Evolutionary conservation across 495 filamentous ascomycete species (phyloP), one percentile per base, ranked within the genome.

Genomic region (Penicillium pancosmium): DNA sequence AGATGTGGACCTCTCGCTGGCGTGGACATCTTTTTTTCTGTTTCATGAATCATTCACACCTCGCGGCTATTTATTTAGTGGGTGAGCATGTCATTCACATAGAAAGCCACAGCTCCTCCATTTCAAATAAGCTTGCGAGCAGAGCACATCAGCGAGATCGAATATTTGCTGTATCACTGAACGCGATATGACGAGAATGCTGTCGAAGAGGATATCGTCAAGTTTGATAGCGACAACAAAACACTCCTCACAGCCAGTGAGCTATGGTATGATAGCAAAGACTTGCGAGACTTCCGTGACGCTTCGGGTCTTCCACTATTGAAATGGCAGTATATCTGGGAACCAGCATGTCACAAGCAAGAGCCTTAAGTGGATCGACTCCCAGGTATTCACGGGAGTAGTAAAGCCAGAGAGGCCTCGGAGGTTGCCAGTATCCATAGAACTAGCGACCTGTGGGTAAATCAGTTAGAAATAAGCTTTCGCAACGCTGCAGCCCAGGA

Each of bases 261-360:
- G 1, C 56, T 46, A 16, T 57, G 61, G 49, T 66, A 68, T 15
- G 50, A 51, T 25, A 21, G 50, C 1, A 51, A 34, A 25, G 19
- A 25, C 4, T 52, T 50, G 2, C 63, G 66, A 3, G 66, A 68
- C 25, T 66, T 66, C 52, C 66, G 66, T 7, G 60, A 68, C 15
- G 27, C 56, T 5, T 63, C 66, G 6, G 66, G 66, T 1, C 52
- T 68, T 0, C 66, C 66, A 4, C 49, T 68, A 52, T 68, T 68
- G 41, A 54, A 65, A 34, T 35, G 25, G 5, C 46, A 52, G 2
- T 25, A 38, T 9, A 16, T 41, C 1, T 38, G 44, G 31, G n/a
- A n/a, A n/a, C 27, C 54, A 2, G 47, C 47, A 4, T 55, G 54
- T 36, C 19, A 21, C 2, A 31, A 21, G 47, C 40, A 35, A 40